A percentile compares a stretch with the other conserved stretches of the same genome.
Evolutionary conservation across 2,329 filamentous ascomycete species (phyloP).

Genomic region (Colletotrichum salicis): DNA sequence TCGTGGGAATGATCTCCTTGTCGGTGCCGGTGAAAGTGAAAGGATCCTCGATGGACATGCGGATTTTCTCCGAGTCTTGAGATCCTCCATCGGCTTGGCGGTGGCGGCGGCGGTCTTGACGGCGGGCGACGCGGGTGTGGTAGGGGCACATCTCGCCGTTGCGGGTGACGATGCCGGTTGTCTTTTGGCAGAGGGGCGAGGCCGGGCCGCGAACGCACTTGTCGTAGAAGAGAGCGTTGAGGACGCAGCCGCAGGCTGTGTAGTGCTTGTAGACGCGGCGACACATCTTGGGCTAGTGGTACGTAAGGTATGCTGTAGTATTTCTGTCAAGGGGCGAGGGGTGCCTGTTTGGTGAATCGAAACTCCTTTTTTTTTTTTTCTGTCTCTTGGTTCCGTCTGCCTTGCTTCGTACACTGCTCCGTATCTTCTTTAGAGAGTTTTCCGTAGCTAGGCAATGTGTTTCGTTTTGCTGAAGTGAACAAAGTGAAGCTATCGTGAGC

Average conservation of each 20-base stretch:
- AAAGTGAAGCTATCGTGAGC: not conserved
- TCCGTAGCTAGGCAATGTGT: not conserved
- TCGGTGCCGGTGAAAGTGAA: not conserved
- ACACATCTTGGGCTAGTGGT: conserved; percentile 13
- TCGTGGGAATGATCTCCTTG: not conserved
- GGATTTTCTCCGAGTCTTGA: too few species aligned
- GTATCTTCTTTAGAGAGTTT: not conserved
- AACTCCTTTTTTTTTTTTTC: not conserved
- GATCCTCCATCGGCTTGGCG: not conserved
- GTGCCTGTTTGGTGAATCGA: not conserved
- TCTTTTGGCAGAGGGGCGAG: conserved; percentile 10
- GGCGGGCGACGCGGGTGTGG: conserved; percentile 3
- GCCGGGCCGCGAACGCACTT: conserved; percentile 11
- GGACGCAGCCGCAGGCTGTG: conserved; percentile 18
- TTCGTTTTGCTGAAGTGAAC: not conserved
- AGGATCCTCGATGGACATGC: not conserved
- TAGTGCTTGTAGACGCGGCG: conserved; percentile 20
- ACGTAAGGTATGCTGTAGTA: not conserved
- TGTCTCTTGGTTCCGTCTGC: not conserved
- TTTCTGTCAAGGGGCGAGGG: not conserved
- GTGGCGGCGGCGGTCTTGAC: not conserved
- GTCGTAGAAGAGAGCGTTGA: not conserved
- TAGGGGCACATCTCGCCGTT: conserved; percentile 13
- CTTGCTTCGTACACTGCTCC: too few species aligned
- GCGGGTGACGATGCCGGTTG: conserved; percentile 8